Conservation (phyloP, 352 stramenopile genomes). For the Globisporangium ultimum region DNA sequence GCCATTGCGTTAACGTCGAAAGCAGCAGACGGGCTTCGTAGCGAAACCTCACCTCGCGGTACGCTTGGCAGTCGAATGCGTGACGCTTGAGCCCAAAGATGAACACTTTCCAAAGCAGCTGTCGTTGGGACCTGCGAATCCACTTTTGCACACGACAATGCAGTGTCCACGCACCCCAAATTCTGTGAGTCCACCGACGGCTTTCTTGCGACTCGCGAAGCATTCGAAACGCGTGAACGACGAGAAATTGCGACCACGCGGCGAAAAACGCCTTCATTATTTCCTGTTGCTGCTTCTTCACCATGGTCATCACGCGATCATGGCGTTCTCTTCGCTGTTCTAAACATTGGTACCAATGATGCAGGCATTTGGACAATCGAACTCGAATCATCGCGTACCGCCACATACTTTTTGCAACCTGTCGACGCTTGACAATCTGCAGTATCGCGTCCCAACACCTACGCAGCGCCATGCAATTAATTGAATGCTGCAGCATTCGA, state of each 20-base stretch:
- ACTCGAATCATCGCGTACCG: slow-evolving; percentile 13
- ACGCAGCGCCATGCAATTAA: not conserved
- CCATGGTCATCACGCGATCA: not conserved
- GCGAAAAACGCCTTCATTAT: not conserved
- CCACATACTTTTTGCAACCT: slow-evolving; percentile 20
- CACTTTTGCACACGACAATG: not conserved
- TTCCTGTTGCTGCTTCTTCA: not conserved
- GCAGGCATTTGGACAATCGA: slow-evolving; percentile 2
- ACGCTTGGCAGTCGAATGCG: not conserved
- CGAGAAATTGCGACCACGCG: slow-evolving; percentile 9
- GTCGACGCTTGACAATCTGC: slow-evolving; percentile 20
- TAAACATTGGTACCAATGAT: slow-evolving; percentile 6
- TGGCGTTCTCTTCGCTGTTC: not conserved
- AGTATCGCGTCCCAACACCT: slow-evolving; percentile 8
- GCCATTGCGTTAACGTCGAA: slow-evolving; percentile 3
- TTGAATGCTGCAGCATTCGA: not conserved
- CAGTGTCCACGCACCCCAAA: slow-evolving; percentile 2
- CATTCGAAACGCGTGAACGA: slow-evolving; percentile 3
- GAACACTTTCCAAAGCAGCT: slow-evolving; percentile 3
- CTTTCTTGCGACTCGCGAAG: not conserved
- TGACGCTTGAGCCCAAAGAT: slow-evolving; percentile 5
- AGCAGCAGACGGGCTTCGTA: not conserved
- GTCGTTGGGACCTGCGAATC: not conserved
- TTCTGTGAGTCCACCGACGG: not conserved
- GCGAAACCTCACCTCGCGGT: not conserved